These are phyloP conservation scores for Diaporthe aspalathi DNA, from an alignment of 2,329 filamentous ascomycete genomes.

Conservation along the genomic window DNA sequence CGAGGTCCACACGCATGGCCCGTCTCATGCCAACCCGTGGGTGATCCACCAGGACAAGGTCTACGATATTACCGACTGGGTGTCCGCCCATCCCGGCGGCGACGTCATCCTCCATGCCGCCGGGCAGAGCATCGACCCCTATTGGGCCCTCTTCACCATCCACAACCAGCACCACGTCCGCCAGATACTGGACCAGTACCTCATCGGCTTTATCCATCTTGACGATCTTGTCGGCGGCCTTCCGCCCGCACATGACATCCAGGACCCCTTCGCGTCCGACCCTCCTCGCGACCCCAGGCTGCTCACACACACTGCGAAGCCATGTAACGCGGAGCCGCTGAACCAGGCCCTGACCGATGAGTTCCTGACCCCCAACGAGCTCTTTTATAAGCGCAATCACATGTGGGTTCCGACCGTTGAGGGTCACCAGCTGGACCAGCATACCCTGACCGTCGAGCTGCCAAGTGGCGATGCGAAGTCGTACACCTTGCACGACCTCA, in stretches of 20 bases:
- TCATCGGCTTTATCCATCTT: slow-evolving; percentile 70
- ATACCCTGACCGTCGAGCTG: slow-evolving; percentile 66
- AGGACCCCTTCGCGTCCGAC: slow-evolving; percentile 70
- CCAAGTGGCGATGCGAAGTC: slow-evolving; percentile 63
- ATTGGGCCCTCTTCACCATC: slow-evolving; percentile 78
- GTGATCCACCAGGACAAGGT: slow-evolving; percentile 73
- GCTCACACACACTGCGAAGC: slow-evolving; percentile 63
- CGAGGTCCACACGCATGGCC: slow-evolving; percentile 65
- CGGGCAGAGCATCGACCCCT: slow-evolving; percentile 72
- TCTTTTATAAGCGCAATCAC: slow-evolving; percentile 72
- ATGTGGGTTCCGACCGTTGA: slow-evolving; percentile 69
- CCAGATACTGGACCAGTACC: slow-evolving; percentile 73
- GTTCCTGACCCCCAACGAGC: slow-evolving; percentile 66
- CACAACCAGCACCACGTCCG: slow-evolving; percentile 74
- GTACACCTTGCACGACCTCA: slow-evolving; percentile 67
- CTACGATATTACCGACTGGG: slow-evolving; percentile 78
- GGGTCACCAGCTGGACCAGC: slow-evolving; percentile 50
- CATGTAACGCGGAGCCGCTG: slow-evolving; percentile 72
- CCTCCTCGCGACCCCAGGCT: slow-evolving; percentile 63
- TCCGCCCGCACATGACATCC: slow-evolving; percentile 64
- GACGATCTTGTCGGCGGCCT: slow-evolving; percentile 69
- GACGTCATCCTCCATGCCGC: slow-evolving; percentile 75
- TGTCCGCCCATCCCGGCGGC: slow-evolving; percentile 73
- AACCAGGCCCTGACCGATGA: slow-evolving; percentile 56
- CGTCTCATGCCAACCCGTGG: slow-evolving; percentile 67